These are phyloP conservation scores for Pythium inflatum DNA, from an alignment of 352 stramenopile genomes.

Conservation along the genomic window DNA sequence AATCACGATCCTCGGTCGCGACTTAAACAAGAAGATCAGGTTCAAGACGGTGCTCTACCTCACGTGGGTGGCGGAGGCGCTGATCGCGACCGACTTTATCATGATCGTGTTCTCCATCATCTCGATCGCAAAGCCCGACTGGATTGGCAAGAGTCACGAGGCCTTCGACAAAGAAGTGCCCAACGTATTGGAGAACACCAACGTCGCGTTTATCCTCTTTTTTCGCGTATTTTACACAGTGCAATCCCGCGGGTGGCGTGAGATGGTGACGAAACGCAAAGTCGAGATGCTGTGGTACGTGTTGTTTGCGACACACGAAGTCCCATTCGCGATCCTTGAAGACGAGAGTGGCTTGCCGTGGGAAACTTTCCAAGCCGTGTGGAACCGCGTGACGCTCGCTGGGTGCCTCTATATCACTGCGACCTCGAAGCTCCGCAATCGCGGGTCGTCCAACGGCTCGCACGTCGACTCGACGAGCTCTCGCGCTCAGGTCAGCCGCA, in stretches of 20 bases:
- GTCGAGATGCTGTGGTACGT: slow-evolving; percentile 23
- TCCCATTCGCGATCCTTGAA: slow-evolving; percentile 36
- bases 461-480: too few relatives aligned
- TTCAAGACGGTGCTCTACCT: slow-evolving; percentile 35
- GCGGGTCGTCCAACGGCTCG: background rate
- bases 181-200: background rate
- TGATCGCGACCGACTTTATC: slow-evolving; percentile 12
- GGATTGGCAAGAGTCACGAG: background rate
- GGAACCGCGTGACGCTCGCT: slow-evolving; percentile 26
- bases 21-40: slow-evolving; percentile 33
- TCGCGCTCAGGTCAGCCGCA: too few relatives aligned
- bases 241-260: background rate
- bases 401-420: background rate
- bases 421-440: background rate
- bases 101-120: background rate
- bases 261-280: background rate
- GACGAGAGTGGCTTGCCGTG: slow-evolving; percentile 25
- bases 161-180: background rate
- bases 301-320: slow-evolving; percentile 8
- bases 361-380: slow-evolving; percentile 35
- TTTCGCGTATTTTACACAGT: slow-evolving; percentile 8
- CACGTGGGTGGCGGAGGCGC: slow-evolving; percentile 29
- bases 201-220: slow-evolving; percentile 1
- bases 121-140: background rate
- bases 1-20: slow-evolving; percentile 40